Base-by-base conservation (phyloP, 192 early-diverging fungal species). In the Coemansia erecta region DNA sequence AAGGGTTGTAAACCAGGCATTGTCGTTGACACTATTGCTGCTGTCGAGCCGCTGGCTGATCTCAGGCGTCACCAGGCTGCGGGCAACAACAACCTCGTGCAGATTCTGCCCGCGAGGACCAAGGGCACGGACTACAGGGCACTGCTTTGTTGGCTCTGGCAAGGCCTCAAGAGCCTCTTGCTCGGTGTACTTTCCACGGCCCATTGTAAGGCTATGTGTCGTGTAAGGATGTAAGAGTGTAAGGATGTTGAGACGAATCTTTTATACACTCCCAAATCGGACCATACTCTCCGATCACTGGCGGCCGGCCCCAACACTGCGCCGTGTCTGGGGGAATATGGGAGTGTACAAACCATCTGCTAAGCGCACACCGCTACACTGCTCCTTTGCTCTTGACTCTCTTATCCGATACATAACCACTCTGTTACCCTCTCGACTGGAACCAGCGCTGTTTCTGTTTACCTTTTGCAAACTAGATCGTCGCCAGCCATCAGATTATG, bases 81-180 rank as follows among this genome's bases (percentile, higher is more conserved):
- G 64, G 0, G 68, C 58, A 50, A 84, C 83, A 33, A 82, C 82
- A 4, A 89, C 81, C 63, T 89, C 86, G 68, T 89, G 86, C 62
- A 89, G 71, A 49, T 89, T 83, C 56, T 91, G 89, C 21, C 89
- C 89, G 48, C 88, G 80, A 9, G 84, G 78, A 2, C 85, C 86
- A 18, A 89, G 65, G 6, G 86, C 85, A 31, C 84, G 71, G 24
- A 82, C 87, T 45, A 87, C 58, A 7, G 74, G 74, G 54, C 68
- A 71, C 19, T 58, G 53, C 7, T 18, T 23, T 11, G 74, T 68
- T 24, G 74, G 74, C 50, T 67, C 49, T 0, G 74, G 68, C 53
- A 64, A 53, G 15, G 74, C 61, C 23, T 53, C 54, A 18, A 77
- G 74, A 19, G 74, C 74, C 37, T 77, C 74, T 48, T 68, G 74